Base-by-base conservation (phyloP, 177 flowering plant species). In the Telopea speciosissima region DNA sequence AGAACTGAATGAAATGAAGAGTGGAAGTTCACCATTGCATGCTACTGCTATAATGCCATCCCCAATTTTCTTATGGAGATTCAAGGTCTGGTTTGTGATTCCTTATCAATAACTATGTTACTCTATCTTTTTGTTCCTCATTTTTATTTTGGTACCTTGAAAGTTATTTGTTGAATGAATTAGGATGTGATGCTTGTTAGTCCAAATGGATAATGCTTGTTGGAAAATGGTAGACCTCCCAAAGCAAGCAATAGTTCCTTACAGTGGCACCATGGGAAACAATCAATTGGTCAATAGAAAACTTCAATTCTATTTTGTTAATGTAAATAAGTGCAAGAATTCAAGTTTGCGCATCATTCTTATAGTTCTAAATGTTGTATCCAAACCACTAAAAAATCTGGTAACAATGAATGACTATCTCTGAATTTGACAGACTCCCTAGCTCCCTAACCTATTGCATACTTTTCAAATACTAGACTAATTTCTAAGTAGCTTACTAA, bases 41-140 rank as follows among this genome's bases (percentile, higher is more conserved):
- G 74, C 83, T 73, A 78, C 85, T 58, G 86, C 85, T 16, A 86
- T 90, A 42, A 77, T 91, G 85, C 99, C 97, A 0, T 90, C 98
- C 40, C 97, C 98, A 19, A 45, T 82, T 73, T 77, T 96, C 17
- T 79, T 96, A 42, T 89, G 97, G 97, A 90, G 98, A 87, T 88
- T 90, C 73, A 96, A 96, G 99, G 99, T 93, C 78, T 21, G 76
- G 33, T 65, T 68, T 19, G 22, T 60, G 26, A 8, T 9, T 52
- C 26, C 19, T 25, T 63, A 14, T 10, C 31, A 5, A 63, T 6
- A 28, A 12, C 23, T 28, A 14, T 63, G 42, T 28, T 28, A 17
- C 6, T 6, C 0, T 8, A 1, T 28, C 5, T 16, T 26, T 31
- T 8, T 58, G 6, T 3, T 58, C 61, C 22, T 21, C n/a, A n/a